Evolutionary conservation across 164 flowering plant species (phyloP).

Genomic region (Paratinospora sagittata): DNA sequence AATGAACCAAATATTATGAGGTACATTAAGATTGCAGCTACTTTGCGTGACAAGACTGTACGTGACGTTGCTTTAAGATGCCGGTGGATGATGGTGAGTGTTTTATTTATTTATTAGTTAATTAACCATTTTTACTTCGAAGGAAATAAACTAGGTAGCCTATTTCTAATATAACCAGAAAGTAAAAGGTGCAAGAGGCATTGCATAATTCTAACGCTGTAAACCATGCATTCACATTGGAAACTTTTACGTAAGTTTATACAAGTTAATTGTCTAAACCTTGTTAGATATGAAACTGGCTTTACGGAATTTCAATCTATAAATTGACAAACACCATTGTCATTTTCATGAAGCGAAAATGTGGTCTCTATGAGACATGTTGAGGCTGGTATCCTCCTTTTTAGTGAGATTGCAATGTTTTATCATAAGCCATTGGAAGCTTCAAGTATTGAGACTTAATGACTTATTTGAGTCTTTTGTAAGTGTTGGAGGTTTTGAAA

Average conservation of each 20-base stretch:
- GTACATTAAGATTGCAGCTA: constrained; percentile 85
- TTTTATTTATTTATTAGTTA: constrained; percentile 10
- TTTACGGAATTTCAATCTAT: too few relatives aligned
- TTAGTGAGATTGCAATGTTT: background rate
- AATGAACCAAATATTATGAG: constrained; percentile 72
- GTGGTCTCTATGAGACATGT: background rate
- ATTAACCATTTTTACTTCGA: too few relatives aligned
- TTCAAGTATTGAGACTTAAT: background rate
- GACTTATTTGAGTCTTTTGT: background rate
- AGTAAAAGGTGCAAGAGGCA: too few relatives aligned
- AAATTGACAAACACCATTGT: background rate
- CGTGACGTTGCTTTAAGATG: constrained; percentile 98
- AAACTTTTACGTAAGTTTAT: background rate
- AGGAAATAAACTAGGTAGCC: too few relatives aligned
- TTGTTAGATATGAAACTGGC: background rate
- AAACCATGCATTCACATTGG: background rate
- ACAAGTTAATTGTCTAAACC: background rate
- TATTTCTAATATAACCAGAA: too few relatives aligned
- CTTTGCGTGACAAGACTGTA: constrained; percentile 74
- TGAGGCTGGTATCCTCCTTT: too few relatives aligned
- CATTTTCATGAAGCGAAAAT: background rate
- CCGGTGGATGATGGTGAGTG: constrained; percentile 85
- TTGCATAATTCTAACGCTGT: too few relatives aligned
- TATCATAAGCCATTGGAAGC: background rate
- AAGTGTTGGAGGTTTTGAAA: too few relatives aligned